A percentile compares a stretch with the other conserved stretches of the same genome.
phyloP scores from a whole-genome alignment of 345 rosid species.

The Pistacia atlantica region DNA sequence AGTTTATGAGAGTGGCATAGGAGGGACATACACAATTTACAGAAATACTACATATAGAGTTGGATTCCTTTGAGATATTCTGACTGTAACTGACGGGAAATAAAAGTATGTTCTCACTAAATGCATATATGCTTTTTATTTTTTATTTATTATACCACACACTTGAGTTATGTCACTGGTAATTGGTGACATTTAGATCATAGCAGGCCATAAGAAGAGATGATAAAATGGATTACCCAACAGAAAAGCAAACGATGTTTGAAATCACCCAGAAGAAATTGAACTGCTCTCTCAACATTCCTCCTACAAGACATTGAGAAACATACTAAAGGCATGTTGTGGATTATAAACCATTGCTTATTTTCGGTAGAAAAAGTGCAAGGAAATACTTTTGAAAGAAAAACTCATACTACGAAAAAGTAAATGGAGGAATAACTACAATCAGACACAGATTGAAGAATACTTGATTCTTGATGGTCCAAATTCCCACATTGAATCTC shows the following conservation, averaged over 20 bases:
- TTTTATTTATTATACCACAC: neutral
- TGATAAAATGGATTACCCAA: conserved; percentile 49
- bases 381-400: neutral
- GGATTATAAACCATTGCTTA: neutral
- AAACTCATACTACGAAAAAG: conserved; percentile 12
- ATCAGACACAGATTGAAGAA: conserved; percentile 18
- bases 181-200: conserved; percentile 5
- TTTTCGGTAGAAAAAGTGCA: neutral
- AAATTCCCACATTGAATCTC: conserved; percentile 78
- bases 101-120: no score
- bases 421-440: conserved; percentile 3
- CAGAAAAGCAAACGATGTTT: conserved; percentile 49
- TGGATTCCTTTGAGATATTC: no score
- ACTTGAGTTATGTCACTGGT: neutral
- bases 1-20: neutral
- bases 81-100: no score
- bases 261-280: conserved; percentile 39
- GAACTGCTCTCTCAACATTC: conserved; percentile 40
- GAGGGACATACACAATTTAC: neutral
- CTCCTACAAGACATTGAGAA: conserved; percentile 40
- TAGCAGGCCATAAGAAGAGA: conserved; percentile 1
- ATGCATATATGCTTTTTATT: no score
- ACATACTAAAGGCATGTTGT: neutral
- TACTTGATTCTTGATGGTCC: conserved; percentile 87
- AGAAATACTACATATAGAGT: neutral